Conservation (phyloP, 768 basidiomycete species). For the Mrakia frigida region DNA sequence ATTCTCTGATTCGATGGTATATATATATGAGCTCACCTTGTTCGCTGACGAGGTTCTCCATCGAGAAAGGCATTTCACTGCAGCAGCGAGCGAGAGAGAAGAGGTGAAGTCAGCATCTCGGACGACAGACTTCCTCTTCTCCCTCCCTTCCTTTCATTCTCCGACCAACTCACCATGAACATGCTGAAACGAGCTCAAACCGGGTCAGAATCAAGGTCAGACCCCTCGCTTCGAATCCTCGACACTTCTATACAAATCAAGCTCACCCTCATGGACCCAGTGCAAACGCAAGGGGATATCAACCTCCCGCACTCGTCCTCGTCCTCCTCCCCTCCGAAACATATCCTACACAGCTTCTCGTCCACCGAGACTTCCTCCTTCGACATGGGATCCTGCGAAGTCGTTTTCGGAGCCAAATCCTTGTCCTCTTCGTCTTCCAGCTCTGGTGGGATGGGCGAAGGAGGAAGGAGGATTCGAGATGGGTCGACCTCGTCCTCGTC, state of each 20-base stretch:
- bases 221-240: neutral
- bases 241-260: no score
- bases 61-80: constrained; percentile 19
- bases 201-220: neutral
- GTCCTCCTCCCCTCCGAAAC: constrained; percentile 30
- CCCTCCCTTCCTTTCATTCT: neutral
- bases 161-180: neutral
- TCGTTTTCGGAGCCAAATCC: no score
- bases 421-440: neutral
- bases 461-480: constrained; percentile 5
- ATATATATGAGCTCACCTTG: neutral
- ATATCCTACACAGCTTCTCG: constrained; percentile 34
- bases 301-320: constrained; percentile 32
- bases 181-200: neutral
- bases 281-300: constrained; percentile 24
- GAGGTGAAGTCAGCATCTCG: neutral
- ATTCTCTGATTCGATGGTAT: no score
- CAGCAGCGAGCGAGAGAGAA: neutral
- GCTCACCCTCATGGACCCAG: constrained; percentile 8
- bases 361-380: neutral
- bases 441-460: neutral
- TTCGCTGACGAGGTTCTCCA: constrained; percentile 18
- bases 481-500: neutral
- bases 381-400: neutral
- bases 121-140: neutral